phyloP scores from a whole-genome alignment of 345 rosid species.

The Excoecaria agallocha region DNA sequence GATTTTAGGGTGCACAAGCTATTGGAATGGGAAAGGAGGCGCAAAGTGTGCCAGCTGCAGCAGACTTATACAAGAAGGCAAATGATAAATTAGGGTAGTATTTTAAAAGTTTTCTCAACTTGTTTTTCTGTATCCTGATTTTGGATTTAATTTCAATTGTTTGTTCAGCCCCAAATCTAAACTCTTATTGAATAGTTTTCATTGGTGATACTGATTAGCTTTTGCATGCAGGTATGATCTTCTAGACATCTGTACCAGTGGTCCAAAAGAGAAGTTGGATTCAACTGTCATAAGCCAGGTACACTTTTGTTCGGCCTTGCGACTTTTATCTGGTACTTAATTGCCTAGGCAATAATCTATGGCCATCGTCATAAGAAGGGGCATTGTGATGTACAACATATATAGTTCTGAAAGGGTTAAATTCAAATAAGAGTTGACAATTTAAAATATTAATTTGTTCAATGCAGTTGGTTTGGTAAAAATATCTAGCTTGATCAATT shows the following conservation, averaged over 20 bases:
- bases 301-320: conserved; percentile 14
- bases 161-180: not conserved
- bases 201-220: conserved; percentile 8
- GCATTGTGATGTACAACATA: not conserved
- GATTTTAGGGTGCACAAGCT: conserved; percentile 85
- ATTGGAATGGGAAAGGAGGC: conserved; percentile 98
- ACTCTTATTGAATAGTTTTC: not conserved
- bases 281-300: conserved; percentile 98
- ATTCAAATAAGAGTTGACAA: not conserved
- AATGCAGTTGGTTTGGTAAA: not conserved
- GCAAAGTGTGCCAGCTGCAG: conserved; percentile 70
- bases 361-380: not conserved
- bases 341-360: conserved; percentile 8
- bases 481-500: not conserved
- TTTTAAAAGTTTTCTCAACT: not conserved
- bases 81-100: conserved; percentile 39
- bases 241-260: conserved; percentile 79
- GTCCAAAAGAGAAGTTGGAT: conserved; percentile 95
- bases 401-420: not conserved
- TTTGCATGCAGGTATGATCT: conserved; percentile 72
- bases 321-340: not conserved
- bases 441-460: not conserved
- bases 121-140: not conserved
- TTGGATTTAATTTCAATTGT: not conserved
- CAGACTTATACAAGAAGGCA: conserved; percentile 73